A percentile compares a stretch with the other conserved stretches of the same genome.
Evolutionary conservation across 345 rosid genomes (phyloP).

Genomic region (Capsella bursapastoris): DNA sequence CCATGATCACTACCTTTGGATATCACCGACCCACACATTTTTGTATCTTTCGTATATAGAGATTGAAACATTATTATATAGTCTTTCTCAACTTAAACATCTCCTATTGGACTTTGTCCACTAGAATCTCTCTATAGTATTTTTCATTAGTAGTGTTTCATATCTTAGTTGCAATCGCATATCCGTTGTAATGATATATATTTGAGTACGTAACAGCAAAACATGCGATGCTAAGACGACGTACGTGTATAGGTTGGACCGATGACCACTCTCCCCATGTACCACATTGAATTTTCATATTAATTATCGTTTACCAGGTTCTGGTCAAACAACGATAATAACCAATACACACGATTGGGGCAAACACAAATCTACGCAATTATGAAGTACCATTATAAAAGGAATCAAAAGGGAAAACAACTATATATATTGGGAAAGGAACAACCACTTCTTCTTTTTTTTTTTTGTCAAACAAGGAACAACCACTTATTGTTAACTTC

Average conservation of each 20-base stretch:
- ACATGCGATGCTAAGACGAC: conserved; percentile 37
- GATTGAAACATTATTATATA: not conserved
- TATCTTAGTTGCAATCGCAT: conserved; percentile 11
- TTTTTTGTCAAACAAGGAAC: not conserved
- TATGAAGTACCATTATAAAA: conserved; percentile 11
- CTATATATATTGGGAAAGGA: not conserved
- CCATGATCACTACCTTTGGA: not conserved
- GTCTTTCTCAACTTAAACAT: not conserved
- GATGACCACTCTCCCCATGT: not conserved
- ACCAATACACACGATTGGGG: not conserved
- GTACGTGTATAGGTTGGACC: conserved; percentile 37
- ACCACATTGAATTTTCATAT: not conserved
- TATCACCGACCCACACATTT: conserved; percentile 17
- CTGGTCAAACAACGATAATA: conserved; percentile 2
- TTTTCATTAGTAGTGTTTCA: conserved; percentile 13
- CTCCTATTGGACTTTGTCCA: conserved; percentile 2
- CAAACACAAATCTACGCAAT: not conserved
- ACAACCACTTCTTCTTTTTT: not conserved
- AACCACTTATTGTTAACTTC: conserved; percentile 10
- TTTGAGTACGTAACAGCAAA: conserved; percentile 29
- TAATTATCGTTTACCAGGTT: not conserved
- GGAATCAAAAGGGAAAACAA: not conserved
- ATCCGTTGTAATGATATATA: not conserved
- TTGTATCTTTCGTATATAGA: not conserved
- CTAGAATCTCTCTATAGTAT: not conserved